Evolutionary conservation across 2,329 filamentous ascomycete species (phyloP).

Genomic region (Orbilia blumenaviensis): DNA sequence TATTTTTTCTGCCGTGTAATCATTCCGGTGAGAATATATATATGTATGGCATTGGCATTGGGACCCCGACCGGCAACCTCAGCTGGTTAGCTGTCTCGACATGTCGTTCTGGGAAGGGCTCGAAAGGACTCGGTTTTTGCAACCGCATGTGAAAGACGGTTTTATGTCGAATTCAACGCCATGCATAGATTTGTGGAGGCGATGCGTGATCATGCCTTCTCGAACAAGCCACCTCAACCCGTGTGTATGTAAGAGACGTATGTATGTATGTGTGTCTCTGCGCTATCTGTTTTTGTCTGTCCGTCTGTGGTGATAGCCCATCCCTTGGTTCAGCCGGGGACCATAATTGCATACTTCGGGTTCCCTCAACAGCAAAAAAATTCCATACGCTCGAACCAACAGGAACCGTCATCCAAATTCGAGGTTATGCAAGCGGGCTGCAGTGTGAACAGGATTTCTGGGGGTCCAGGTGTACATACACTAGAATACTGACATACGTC

Average conservation of each 20-base stretch:
- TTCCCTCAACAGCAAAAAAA: background rate
- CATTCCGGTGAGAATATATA: constrained; percentile 13
- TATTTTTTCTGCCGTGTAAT: background rate
- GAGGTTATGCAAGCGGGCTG: constrained; percentile 6
- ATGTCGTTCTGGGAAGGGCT: constrained; percentile 1
- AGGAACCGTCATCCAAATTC: background rate
- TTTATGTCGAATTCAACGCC: constrained; percentile 37
- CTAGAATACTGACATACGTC: no score
- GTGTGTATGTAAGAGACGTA: no score
- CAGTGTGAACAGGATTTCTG: constrained; percentile 12
- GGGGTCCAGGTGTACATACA: background rate
- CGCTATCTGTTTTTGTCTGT: no score
- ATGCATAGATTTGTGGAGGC: constrained; percentile 16
- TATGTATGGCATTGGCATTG: background rate
- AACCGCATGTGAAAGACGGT: constrained; percentile 31
- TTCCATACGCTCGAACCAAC: background rate
- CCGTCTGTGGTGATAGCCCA: background rate
- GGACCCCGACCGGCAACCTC: background rate
- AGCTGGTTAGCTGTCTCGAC: no score
- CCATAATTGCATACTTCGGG: background rate
- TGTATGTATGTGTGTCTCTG: no score
- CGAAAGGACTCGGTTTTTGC: no score
- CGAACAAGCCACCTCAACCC: constrained; percentile 20
- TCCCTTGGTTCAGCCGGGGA: constrained; percentile 22
- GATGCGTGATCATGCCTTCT: constrained; percentile 12